Evolutionary conservation across 1,284 basidiomycete genomes (phyloP), one percentile per base, ranked within the genome.

Genomic region (Ceratobasidium sp.): DNA sequence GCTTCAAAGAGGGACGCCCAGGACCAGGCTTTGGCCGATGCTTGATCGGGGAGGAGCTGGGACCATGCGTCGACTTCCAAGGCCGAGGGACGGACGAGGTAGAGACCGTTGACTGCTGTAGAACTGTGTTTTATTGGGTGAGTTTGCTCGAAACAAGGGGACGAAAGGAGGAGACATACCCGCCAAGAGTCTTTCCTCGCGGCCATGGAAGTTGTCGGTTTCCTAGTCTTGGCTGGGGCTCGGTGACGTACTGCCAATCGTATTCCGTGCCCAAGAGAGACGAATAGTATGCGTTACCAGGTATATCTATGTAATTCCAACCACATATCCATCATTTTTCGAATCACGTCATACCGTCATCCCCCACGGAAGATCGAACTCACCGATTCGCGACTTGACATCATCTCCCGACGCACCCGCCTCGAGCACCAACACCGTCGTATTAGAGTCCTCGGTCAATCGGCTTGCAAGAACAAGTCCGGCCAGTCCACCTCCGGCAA

Each of bases 401-500:
- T 87, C 87, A 64, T 87, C 85, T 0, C 92, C 92, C 48, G 89
- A 87, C 57, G 87, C 87, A 20, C 93, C 93, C 4, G 92, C 92
- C 83, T 94, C 93, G 75, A 94, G 87, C 57, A 93, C 91, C 48
- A 92, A 88, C 10, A 95, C 91, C 0, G 91, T 91, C n/a, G 86
- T 87, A 80, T 89, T 90, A 0, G 87, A 83, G 85, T 93, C 90
- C 79, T 93, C 93, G 0, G 91, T 89, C n/a, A 96, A 87, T 38
- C 93, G 89, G 17, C 89, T 85, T 0, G 93, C 94, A 40, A 95
- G 83, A 7, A 91, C 91, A 28, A 95, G 87, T 42, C 94, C 94
- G 4, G 92, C 92, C 4, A 91, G 88, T 57, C 93, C 93, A 46
- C 93, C 93, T 48, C 90, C 79, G 33, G 86, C 86, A 79, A 91